Conservation (phyloP, 805 yeast genomes). For the Wickerhamomyces sydowiorum region DNA sequence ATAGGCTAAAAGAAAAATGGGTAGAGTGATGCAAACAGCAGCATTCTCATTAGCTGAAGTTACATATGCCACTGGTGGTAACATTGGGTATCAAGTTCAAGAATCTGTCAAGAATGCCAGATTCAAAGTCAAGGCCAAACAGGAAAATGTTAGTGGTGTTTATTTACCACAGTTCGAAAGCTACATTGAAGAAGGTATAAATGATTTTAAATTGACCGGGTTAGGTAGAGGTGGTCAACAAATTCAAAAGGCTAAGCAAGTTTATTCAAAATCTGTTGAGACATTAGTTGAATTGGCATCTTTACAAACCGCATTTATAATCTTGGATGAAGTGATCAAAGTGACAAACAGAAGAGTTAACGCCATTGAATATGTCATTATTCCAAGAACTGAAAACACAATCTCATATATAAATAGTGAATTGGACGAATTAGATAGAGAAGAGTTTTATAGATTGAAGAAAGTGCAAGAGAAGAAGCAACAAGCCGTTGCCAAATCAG, state of each 20-base stretch:
- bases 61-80: constrained; percentile 95
- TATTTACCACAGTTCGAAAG: constrained; percentile 89
- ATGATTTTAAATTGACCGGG: constrained; percentile 95
- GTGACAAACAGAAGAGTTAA: constrained; percentile 98
- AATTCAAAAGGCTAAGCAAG: constrained; percentile 88
- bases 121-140: constrained; percentile 84
- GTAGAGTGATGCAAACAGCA: constrained; percentile 96
- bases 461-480: constrained; percentile 49
- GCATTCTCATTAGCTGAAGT: constrained; percentile 97
- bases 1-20: constrained; percentile 89
- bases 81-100: constrained; percentile 91
- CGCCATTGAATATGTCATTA: constrained; percentile 96
- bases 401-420: constrained; percentile 89
- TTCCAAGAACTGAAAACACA: constrained; percentile 96
- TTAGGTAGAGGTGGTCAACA: constrained; percentile 98
- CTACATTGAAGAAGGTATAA: constrained; percentile 73
- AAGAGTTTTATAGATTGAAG: constrained; percentile 90
- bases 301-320: constrained; percentile 92
- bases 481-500: constrained; percentile 23
- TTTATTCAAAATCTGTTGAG: constrained; percentile 95
- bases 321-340: constrained; percentile 94
- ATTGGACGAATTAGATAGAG: constrained; percentile 96
- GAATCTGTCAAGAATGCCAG: constrained; percentile 90
- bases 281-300: constrained; percentile 94
- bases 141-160: constrained; percentile 96